Percentiles rank a stretch among this genome's conserved stretches.
Conservation (phyloP, 352 stramenopile species). For the Globisporangium iwayamae region DNA sequence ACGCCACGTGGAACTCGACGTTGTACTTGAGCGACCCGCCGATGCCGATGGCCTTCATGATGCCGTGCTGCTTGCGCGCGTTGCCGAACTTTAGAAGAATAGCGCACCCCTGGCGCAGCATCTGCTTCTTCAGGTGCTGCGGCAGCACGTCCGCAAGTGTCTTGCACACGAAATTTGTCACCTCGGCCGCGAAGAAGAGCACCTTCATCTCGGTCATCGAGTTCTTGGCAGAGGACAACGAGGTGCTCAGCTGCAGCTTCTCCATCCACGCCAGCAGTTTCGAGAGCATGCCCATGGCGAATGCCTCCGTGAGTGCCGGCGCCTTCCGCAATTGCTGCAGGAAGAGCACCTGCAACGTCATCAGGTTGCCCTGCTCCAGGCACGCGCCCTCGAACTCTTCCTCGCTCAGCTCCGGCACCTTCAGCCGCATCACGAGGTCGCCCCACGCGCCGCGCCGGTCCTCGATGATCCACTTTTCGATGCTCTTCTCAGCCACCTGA, state of each 20-base stretch:
- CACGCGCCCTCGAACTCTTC: conserved; percentile 77
- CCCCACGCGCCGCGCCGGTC: conserved; percentile 63
- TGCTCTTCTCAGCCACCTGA: conserved; percentile 73
- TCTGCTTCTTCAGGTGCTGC: conserved; percentile 68
- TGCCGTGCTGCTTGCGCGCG: conserved; percentile 66
- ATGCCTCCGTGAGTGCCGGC: conserved; percentile 59
- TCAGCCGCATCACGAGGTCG: conserved; percentile 49
- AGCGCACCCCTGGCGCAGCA: conserved; percentile 63
- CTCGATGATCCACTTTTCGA: conserved; percentile 85
- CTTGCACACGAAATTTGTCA: conserved; percentile 70
- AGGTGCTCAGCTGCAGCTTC: conserved; percentile 36
- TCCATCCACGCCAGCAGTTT: conserved; percentile 79
- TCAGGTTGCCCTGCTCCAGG: conserved; percentile 64
- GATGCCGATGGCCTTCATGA: conserved; percentile 86
- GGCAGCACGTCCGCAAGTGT: conserved; percentile 57
- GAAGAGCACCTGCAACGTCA: conserved; percentile 79
- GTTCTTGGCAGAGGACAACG: conserved; percentile 17
- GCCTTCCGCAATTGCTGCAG: conserved; percentile 64
- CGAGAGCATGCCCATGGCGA: conserved; percentile 62
- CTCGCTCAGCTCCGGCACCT: conserved; percentile 75
- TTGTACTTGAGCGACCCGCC: conserved; percentile 69
- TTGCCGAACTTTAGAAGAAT: conserved; percentile 62
- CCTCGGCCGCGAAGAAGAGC: conserved; percentile 72
- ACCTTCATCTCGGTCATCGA: conserved; percentile 80
- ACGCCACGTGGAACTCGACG: conserved; percentile 76